A percentile compares a stretch with the other conserved stretches of the same genome.
Conservation (phyloP, 2,329 filamentous ascomycete species). For the Penicillium sp. region DNA sequence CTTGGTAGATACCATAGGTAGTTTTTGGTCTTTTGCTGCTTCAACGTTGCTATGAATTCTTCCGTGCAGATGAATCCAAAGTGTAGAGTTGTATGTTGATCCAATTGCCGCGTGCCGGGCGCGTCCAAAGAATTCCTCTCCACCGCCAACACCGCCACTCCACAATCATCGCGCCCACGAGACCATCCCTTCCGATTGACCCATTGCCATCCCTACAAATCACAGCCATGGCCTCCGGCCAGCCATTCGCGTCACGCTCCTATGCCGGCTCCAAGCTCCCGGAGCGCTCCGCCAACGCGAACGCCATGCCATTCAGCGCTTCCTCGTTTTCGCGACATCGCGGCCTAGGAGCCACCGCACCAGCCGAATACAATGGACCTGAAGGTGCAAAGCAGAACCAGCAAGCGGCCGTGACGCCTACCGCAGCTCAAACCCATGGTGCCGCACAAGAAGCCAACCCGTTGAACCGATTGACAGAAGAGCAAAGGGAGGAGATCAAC, state of each 20-base stretch:
- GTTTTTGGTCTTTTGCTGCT: too few species aligned
- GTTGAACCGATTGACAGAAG: slow-evolving; percentile 63
- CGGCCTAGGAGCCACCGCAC: slow-evolving; percentile 25
- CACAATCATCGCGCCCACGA: slow-evolving; percentile 9
- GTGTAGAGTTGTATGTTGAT: neutral
- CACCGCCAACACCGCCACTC: slow-evolving; percentile 19
- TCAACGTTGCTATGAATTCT: too few species aligned
- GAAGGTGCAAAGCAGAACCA: slow-evolving; percentile 27
- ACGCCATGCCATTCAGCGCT: slow-evolving; percentile 41
- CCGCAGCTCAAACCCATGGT: slow-evolving; percentile 38
- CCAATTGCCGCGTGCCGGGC: slow-evolving; percentile 21
- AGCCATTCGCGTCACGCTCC: slow-evolving; percentile 51
- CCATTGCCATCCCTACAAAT: slow-evolving; percentile 4
- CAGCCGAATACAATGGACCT: slow-evolving; percentile 23
- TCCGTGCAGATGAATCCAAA: too few species aligned
- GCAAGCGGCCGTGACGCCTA: slow-evolving; percentile 32
- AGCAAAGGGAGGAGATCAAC: slow-evolving; percentile 87
- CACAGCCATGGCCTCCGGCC: slow-evolving; percentile 47
- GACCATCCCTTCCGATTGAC: slow-evolving; percentile 3
- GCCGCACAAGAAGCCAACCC: slow-evolving; percentile 46
- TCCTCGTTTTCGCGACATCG: slow-evolving; percentile 42
- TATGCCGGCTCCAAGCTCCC: slow-evolving; percentile 51
- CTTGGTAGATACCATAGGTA: too few species aligned
- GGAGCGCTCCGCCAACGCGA: slow-evolving; percentile 42
- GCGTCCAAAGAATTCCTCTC: slow-evolving; percentile 22